Evolutionary conservation across 148 eudicot genomes (phyloP), one percentile per base, ranked within the genome.

Genomic region (Rhododendron henanense): DNA sequence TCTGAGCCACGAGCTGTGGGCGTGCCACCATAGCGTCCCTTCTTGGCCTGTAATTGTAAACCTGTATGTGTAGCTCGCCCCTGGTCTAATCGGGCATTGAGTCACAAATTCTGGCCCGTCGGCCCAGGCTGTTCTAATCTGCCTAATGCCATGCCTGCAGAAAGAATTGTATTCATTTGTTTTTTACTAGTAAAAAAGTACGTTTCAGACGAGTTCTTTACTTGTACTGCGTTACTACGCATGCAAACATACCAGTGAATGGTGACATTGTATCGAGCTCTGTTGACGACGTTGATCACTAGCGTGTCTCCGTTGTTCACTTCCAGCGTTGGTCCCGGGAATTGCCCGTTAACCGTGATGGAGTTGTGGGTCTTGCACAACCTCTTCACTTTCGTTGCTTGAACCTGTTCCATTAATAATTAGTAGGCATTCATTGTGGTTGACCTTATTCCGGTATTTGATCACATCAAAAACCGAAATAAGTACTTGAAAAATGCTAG

Each of bases 261-360:
- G 14, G 96, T 93, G 89, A 94, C 87, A 57, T 94, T 94, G 90
- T 93, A 94, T 84, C 83, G 85, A 83, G 94, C 96, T 51, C 84
- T 78, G 85, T 94, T 94, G 80, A 88, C 90, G 39, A 92, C 95
- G 5, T 91, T 91, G 90, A 94, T 41, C 23, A 91, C 95, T n/a
- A 94, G 91, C 53, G 86, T 87, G 85, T 94, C 96, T 14, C 96
- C 96, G 51, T 92, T 88, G 35, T 88, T 86, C 57, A 94, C 94
- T 76, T 93, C 92, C 84, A 95, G 76, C 0, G 95, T 93, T 3
- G 98, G 98, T 3, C 95, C 98, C 0, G 98, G 98, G 21, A 81
- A 84, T 83, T 93, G 96, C 1, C 97, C 97, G n/a, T 95, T 95
- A 35, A 95, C 96, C 39, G 97, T 93, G 23, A 94, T 91, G 2